Evolutionary conservation across 2,329 filamentous ascomycete species (phyloP).

Genomic region (Hymenoscyphus occultus): DNA sequence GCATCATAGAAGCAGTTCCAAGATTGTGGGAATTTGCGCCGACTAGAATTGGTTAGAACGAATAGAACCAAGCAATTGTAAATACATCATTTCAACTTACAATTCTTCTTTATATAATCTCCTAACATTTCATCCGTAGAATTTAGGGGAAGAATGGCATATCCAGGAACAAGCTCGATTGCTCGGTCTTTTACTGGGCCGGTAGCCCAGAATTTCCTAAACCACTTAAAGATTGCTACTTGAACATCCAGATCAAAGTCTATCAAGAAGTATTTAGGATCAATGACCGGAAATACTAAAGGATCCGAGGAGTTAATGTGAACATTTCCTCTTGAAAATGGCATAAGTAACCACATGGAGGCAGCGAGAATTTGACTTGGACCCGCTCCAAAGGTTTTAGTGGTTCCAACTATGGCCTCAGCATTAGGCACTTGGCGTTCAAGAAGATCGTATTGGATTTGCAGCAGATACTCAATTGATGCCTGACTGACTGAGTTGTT

Average conservation of each 20-base stretch:
- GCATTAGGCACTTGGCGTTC: slow-evolving; percentile 45
- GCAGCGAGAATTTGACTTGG: slow-evolving; percentile 37
- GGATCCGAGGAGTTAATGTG: slow-evolving; percentile 42
- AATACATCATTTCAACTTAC: slow-evolving; percentile 11
- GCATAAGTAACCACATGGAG: slow-evolving; percentile 41
- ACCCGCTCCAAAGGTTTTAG: slow-evolving; percentile 2
- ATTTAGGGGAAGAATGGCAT: slow-evolving; percentile 12
- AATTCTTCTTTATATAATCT: slow-evolving; percentile 14
- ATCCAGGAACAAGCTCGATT: slow-evolving; percentile 16
- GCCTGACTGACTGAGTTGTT: slow-evolving; percentile 33
- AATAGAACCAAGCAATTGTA: background rate
- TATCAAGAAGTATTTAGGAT: slow-evolving; percentile 44
- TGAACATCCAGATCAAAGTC: slow-evolving; percentile 41
- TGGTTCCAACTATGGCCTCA: slow-evolving; percentile 43
- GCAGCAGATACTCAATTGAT: slow-evolving; percentile 42
- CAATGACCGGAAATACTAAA: slow-evolving; percentile 38
- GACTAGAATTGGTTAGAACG: slow-evolving; percentile 6
- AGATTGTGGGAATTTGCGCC: slow-evolving; percentile 17
- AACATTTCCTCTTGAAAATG: slow-evolving; percentile 43
- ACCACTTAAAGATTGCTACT: slow-evolving; percentile 20
- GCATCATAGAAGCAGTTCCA: slow-evolving; percentile 22
- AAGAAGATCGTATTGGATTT: slow-evolving; percentile 47
- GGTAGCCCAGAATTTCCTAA: slow-evolving; percentile 17
- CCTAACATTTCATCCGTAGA: slow-evolving; percentile 18
- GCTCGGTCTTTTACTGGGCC: slow-evolving; percentile 3